Evolutionary conservation across 2,329 filamentous ascomycete genomes (phyloP).

Genomic region (Fusarium sambucinum): DNA sequence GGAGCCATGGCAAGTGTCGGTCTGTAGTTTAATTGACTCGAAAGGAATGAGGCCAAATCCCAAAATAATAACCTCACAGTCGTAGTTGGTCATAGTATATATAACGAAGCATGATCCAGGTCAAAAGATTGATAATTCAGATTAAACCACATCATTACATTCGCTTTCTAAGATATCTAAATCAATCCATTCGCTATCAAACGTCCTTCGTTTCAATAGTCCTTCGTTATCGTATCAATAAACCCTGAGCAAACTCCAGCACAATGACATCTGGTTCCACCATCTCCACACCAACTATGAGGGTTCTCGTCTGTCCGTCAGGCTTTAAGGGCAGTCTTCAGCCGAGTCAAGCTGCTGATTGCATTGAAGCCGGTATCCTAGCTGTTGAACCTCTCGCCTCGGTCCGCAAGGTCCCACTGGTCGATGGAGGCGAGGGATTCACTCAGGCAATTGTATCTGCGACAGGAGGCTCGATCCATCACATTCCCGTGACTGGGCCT

Average conservation of each 20-base stretch:
- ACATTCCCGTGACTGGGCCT: slow-evolving; percentile 58
- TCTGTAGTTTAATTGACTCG: too few species aligned
- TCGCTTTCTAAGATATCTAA: slow-evolving; percentile 12
- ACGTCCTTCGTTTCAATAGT: slow-evolving; percentile 5
- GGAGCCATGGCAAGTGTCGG: slow-evolving; percentile 7
- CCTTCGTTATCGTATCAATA: not conserved
- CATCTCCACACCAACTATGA: slow-evolving; percentile 34
- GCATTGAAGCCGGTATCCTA: slow-evolving; percentile 41
- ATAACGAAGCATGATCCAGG: slow-evolving; percentile 9
- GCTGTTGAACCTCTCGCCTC: slow-evolving; percentile 43
- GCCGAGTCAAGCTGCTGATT: slow-evolving; percentile 61
- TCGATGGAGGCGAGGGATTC: slow-evolving; percentile 67
- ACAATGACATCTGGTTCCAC: slow-evolving; percentile 5
- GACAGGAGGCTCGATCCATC: slow-evolving; percentile 56
- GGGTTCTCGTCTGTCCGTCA: slow-evolving; percentile 63
- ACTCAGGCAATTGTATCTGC: slow-evolving; percentile 59
- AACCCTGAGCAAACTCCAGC: not conserved
- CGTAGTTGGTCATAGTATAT: slow-evolving; percentile 1
- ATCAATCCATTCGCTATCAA: not conserved
- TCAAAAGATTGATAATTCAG: not conserved
- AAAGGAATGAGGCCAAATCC: not conserved
- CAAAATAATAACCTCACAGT: too few species aligned
- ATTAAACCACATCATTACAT: slow-evolving; percentile 20
- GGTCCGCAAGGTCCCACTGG: slow-evolving; percentile 62
- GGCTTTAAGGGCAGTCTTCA: slow-evolving; percentile 67